These are phyloP conservation scores for Eutypa lata DNA, from an alignment of 2,329 filamentous ascomycete genomes.

Conservation along the genomic window DNA sequence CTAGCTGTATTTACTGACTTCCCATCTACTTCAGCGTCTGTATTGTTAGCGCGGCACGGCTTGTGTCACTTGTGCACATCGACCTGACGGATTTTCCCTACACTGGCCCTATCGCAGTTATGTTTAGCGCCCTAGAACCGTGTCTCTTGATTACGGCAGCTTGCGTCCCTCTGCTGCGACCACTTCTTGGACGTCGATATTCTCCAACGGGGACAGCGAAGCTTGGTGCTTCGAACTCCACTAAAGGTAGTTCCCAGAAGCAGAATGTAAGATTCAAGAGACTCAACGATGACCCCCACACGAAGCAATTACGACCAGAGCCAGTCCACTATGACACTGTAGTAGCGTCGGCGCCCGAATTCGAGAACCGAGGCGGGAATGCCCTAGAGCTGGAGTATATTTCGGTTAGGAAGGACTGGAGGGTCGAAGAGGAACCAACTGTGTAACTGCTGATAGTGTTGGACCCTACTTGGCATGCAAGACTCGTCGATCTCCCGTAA, in stretches of 20 bases:
- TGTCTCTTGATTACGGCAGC: slow-evolving; percentile 35
- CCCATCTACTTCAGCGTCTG: slow-evolving; percentile 3
- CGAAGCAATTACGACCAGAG: slow-evolving; percentile 24
- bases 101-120: slow-evolving; percentile 29
- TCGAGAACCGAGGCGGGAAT: background rate
- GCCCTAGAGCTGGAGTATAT: background rate
- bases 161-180: slow-evolving; percentile 38
- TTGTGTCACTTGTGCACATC: slow-evolving; percentile 29
- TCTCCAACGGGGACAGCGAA: slow-evolving; percentile 15
- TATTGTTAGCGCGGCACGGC: slow-evolving; percentile 30
- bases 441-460: too few relatives aligned
- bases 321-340: slow-evolving; percentile 1
- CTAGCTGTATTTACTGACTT: background rate
- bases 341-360: background rate
- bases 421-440: background rate
- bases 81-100: slow-evolving; percentile 33
- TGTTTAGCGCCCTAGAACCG: slow-evolving; percentile 37
- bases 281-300: slow-evolving; percentile 25
- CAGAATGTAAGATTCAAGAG: slow-evolving; percentile 20
- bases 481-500: too few relatives aligned
- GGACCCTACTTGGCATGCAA: too few relatives aligned
- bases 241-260: slow-evolving; percentile 7
- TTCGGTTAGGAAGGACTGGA: background rate
- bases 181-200: slow-evolving; percentile 30
- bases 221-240: slow-evolving; percentile 2